phyloP scores from a whole-genome alignment of 805 yeast species.

The Kluyveromyces wickerhamii region DNA sequence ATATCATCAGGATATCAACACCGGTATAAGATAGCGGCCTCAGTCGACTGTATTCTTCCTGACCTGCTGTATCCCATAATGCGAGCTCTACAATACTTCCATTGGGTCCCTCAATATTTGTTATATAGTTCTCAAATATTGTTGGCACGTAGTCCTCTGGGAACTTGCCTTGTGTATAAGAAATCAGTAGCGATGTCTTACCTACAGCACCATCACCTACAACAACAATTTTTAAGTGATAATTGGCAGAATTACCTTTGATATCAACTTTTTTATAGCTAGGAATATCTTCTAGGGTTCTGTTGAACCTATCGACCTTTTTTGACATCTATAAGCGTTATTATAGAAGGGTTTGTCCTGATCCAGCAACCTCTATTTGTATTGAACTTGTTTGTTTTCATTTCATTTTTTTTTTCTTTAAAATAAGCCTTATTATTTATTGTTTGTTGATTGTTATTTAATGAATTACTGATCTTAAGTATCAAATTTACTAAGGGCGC shows the following conservation, averaged over 20 bases:
- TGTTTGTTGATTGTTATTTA: too few relatives aligned
- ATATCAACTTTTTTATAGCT: constrained; percentile 22
- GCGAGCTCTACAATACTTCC: constrained; percentile 56
- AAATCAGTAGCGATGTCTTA: constrained; percentile 64
- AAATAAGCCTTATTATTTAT: neutral
- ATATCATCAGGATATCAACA: constrained; percentile 63
- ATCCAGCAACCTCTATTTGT: neutral
- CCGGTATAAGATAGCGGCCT: constrained; percentile 77
- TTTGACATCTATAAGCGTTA: neutral
- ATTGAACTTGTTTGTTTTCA: neutral
- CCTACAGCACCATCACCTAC: constrained; percentile 92
- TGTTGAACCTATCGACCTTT: neutral
- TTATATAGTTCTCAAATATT: constrained; percentile 70
- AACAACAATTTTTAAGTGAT: constrained; percentile 54
- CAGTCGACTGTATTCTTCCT: constrained; percentile 75
- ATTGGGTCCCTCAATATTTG: constrained; percentile 42
- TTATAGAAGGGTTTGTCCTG: neutral
- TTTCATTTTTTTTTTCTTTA: neutral
- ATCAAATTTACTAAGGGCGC: too few relatives aligned
- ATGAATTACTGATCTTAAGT: too few relatives aligned
- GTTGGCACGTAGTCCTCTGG: constrained; percentile 76
- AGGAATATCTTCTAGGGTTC: constrained; percentile 21
- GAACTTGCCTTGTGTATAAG: constrained; percentile 62
- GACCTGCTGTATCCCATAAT: constrained; percentile 88
- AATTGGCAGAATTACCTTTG: constrained; percentile 26